phyloP scores from a whole-genome alignment of 768 basidiomycete genomes.

The Tulasnella sp. region DNA sequence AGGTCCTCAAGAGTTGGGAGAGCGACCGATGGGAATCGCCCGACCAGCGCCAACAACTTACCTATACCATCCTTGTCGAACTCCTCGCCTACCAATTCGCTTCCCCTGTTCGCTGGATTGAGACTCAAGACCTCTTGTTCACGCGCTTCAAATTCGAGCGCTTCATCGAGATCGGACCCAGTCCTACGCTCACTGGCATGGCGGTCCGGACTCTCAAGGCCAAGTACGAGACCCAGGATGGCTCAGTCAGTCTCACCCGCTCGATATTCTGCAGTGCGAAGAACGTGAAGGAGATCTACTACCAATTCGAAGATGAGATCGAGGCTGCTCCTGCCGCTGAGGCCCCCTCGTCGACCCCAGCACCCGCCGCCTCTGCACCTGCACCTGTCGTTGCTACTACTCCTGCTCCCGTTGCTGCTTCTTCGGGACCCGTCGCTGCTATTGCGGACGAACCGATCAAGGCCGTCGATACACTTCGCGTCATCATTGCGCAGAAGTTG shows the following conservation, averaged over 20 bases:
- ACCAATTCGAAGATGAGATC: constrained; percentile 85
- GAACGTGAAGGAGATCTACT: constrained; percentile 94
- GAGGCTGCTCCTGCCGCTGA: constrained; percentile 33
- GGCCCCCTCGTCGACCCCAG: constrained; percentile 25
- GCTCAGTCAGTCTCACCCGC: constrained; percentile 66
- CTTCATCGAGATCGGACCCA: constrained; percentile 90
- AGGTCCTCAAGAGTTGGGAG: constrained; percentile 90
- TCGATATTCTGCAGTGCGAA: constrained; percentile 87
- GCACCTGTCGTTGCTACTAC: constrained; percentile 30
- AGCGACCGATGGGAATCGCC: constrained; percentile 72
- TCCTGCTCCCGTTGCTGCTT: constrained; percentile 32
- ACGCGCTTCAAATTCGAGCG: constrained; percentile 77
- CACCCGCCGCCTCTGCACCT: constrained; percentile 28
- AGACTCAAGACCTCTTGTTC: constrained; percentile 95
- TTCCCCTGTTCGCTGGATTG: constrained; percentile 97
- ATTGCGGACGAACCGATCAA: constrained; percentile 89
- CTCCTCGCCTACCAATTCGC: constrained; percentile 96
- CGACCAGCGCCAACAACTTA: constrained; percentile 82
- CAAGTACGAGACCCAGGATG: constrained; percentile 85
- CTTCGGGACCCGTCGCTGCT: constrained; percentile 51
- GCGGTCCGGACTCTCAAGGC: constrained; percentile 79
- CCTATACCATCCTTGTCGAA: constrained; percentile 93
- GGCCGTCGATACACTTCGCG: constrained; percentile 73
- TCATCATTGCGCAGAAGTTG: constrained; percentile 92
- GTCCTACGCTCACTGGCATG: constrained; percentile 93